Conservation (phyloP, 352 stramenopile genomes). For the Phytophthora sp. region DNA sequence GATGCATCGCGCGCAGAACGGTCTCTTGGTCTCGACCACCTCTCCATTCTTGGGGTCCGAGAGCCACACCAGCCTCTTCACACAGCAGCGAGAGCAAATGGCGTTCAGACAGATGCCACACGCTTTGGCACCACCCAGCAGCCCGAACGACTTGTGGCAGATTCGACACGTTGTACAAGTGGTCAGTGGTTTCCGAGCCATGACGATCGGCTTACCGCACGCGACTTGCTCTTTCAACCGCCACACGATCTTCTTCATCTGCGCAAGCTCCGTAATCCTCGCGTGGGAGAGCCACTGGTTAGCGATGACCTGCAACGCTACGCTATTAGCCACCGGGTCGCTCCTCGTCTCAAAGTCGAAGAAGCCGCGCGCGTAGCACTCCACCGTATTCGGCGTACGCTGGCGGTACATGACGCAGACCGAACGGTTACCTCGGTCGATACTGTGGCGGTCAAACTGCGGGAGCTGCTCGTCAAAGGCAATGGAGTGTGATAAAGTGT, state of each 20-base stretch:
- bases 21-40: constrained; percentile 21
- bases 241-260: constrained; percentile 68
- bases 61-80: constrained; percentile 28
- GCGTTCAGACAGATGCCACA: constrained; percentile 22
- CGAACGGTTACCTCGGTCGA: constrained; percentile 52
- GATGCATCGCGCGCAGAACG: constrained; percentile 33
- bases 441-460: constrained; percentile 42
- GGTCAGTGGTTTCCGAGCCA: constrained; percentile 22
- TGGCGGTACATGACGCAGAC: constrained; percentile 55
- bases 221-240: constrained; percentile 30
- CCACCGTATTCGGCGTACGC: constrained; percentile 31
- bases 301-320: constrained; percentile 44
- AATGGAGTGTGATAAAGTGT: constrained; percentile 56
- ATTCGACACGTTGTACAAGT: constrained; percentile 17
- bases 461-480: constrained; percentile 44
- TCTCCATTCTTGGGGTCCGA: not conserved
- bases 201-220: constrained; percentile 7
- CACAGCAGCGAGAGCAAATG: constrained; percentile 39
- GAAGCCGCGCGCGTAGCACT: constrained; percentile 41
- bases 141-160: constrained; percentile 29
- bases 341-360: constrained; percentile 37
- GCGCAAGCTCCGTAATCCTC: constrained; percentile 44
- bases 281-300: constrained; percentile 40
- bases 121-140: constrained; percentile 21
- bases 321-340: constrained; percentile 24